Conservation (phyloP, 306 rosid species). For the Alnus glutinosa region DNA sequence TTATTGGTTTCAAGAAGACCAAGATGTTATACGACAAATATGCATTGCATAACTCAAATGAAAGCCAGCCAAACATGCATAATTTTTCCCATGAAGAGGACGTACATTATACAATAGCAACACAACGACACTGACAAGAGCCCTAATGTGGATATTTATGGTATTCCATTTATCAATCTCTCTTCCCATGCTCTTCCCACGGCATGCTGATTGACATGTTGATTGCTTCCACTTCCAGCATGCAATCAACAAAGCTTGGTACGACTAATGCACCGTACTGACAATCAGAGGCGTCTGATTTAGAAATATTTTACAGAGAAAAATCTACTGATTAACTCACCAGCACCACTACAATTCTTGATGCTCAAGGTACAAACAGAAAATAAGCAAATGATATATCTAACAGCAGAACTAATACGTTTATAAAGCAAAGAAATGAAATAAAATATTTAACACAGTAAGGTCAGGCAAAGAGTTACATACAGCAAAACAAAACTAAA, state of each 20-base stretch:
- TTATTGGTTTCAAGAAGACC: not conserved
- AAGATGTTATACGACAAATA: not conserved
- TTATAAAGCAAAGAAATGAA: not conserved
- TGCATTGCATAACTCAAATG: not conserved
- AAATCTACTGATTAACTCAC: not conserved
- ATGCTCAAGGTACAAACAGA: conserved; percentile 6
- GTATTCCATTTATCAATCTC: not conserved
- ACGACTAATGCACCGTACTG: not conserved
- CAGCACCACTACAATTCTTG: not conserved
- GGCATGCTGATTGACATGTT: not conserved
- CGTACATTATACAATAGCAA: not conserved
- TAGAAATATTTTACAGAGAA: not conserved
- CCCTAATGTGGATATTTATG: not conserved
- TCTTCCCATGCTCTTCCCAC: not conserved
- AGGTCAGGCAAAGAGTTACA: conserved; percentile 2
- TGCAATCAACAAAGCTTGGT: not conserved
- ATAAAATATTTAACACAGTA: not conserved
- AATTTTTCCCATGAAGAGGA: not conserved
- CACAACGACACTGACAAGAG: not conserved
- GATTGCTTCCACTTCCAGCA: not conserved
- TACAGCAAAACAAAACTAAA: conserved; percentile 22
- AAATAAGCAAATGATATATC: conserved; percentile 8
- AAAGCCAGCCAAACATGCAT: not conserved
- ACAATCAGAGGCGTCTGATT: not conserved
- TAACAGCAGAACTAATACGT: not conserved